Conservation (phyloP, 2,329 filamentous ascomycete species). For the Xylaria sp. region DNA sequence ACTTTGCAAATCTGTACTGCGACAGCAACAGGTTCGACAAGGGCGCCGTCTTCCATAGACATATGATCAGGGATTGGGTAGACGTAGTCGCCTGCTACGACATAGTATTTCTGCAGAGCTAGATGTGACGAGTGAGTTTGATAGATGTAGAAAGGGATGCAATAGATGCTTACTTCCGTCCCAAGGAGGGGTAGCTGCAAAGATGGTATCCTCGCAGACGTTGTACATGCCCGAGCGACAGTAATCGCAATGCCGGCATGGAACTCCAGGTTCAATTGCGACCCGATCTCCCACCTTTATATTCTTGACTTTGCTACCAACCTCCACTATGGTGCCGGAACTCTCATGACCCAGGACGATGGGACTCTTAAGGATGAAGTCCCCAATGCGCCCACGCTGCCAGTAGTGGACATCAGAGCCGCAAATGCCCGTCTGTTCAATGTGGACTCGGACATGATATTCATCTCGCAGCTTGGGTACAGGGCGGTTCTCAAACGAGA, state of each 20-base stretch:
- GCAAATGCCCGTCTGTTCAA: constrained; percentile 60
- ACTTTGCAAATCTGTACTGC: constrained; percentile 59
- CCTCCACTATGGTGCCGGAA: constrained; percentile 54
- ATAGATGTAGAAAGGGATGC: not conserved
- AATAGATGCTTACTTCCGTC: constrained; percentile 51
- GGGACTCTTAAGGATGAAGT: constrained; percentile 58
- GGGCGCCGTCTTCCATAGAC: constrained; percentile 60
- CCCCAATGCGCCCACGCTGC: constrained; percentile 58
- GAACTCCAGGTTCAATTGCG: constrained; percentile 60
- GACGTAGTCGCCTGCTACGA: constrained; percentile 57
- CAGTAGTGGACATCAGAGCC: constrained; percentile 52
- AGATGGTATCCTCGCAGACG: constrained; percentile 56
- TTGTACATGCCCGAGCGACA: constrained; percentile 56
- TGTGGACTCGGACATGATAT: constrained; percentile 56
- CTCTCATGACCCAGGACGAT: constrained; percentile 61
- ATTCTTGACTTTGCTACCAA: constrained; percentile 54
- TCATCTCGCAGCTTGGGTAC: constrained; percentile 51
- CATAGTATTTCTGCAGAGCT: constrained; percentile 60
- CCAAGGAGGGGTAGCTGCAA: constrained; percentile 61
- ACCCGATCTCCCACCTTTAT: constrained; percentile 57
- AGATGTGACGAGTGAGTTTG: not conserved
- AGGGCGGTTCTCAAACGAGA: constrained; percentile 57
- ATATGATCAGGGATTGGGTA: constrained; percentile 58
- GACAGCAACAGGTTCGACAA: constrained; percentile 64
- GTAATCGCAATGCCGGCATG: constrained; percentile 54